Evolutionary conservation across 164 flowering plant genomes (phyloP).

Genomic region (Piper betle): DNA sequence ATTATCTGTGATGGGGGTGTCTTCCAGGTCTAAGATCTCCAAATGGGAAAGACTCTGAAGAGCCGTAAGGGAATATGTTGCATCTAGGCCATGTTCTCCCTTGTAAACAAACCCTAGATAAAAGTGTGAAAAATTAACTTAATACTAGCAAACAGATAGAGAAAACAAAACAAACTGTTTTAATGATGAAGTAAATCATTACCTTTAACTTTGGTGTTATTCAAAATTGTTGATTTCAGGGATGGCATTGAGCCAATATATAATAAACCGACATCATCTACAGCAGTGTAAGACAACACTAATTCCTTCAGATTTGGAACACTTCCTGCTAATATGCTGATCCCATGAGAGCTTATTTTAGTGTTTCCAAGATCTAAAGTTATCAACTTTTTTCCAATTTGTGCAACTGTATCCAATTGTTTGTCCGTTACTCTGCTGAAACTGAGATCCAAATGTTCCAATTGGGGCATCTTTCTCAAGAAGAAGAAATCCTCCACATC

Average conservation of each 20-base stretch:
- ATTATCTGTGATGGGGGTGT: conserved; percentile 38
- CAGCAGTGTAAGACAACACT: conserved; percentile 38
- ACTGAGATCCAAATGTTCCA: conserved; percentile 71
- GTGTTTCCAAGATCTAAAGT: conserved; percentile 54
- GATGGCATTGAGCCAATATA: conserved; percentile 54
- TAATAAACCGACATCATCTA: conserved; percentile 50
- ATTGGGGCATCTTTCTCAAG: conserved; percentile 29
- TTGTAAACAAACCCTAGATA: conserved; percentile 35
- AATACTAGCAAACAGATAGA: not conserved
- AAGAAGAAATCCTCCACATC: conserved; percentile 36
- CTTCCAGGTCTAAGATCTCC: conserved; percentile 54
- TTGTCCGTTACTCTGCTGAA: conserved; percentile 37
- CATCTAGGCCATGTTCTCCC: conserved; percentile 14
- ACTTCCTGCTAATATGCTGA: conserved; percentile 51
- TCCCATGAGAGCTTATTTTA: conserved; percentile 45
- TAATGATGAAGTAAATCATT: not conserved
- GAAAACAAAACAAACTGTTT: not conserved
- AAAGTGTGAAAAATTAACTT: not conserved
- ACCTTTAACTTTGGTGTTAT: conserved; percentile 67
- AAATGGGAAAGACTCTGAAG: conserved; percentile 38
- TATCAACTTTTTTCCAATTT: conserved; percentile 48
- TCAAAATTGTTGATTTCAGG: conserved; percentile 45
- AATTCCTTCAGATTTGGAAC: conserved; percentile 58
- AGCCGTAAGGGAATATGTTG: conserved; percentile 31
- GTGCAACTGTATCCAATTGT: conserved; percentile 32